Evolutionary conservation across 306 rosid species (phyloP).

Genomic region (Cicer cuneatum): DNA sequence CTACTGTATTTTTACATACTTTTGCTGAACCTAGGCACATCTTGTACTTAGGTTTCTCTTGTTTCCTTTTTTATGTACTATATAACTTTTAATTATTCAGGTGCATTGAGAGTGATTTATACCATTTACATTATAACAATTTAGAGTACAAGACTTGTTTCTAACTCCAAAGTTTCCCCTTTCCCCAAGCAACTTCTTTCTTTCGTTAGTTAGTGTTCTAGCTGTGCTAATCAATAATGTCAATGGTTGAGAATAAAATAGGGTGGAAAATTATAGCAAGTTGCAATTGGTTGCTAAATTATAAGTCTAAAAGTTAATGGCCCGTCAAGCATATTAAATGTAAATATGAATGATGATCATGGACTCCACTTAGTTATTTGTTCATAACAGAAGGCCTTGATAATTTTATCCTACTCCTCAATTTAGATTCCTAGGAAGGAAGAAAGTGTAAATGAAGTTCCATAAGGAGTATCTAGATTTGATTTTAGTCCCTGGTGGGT

Average conservation of each 20-base stretch:
- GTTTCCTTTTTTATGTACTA: neutral
- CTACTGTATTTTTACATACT: too few species aligned
- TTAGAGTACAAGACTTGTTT: slow-evolving; percentile 10
- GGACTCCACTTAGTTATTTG: slow-evolving; percentile 14
- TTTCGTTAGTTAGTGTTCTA: neutral
- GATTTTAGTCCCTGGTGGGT: slow-evolving; percentile 71
- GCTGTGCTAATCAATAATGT: slow-evolving; percentile 5
- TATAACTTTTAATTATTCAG: neutral
- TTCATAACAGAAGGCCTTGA: slow-evolving; percentile 32
- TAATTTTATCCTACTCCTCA: slow-evolving; percentile 19
- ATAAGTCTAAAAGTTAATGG: neutral
- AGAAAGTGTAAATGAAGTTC: slow-evolving; percentile 51
- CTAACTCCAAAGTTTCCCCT: neutral
- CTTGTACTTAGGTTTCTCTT: neutral
- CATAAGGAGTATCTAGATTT: slow-evolving; percentile 69
- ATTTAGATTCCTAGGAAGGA: neutral
- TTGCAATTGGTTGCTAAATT: neutral
- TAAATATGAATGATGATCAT: slow-evolving; percentile 19
- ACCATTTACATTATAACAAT: neutral
- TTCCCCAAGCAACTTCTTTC: slow-evolving; percentile 5
- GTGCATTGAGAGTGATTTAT: neutral
- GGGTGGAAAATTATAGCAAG: neutral
- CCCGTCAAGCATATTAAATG: neutral
- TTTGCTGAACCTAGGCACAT: too few species aligned
- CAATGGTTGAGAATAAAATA: slow-evolving; percentile 6